Base-by-base conservation (phyloP, 352 stramenopile species). In the Globisporangium apiculatum region DNA sequence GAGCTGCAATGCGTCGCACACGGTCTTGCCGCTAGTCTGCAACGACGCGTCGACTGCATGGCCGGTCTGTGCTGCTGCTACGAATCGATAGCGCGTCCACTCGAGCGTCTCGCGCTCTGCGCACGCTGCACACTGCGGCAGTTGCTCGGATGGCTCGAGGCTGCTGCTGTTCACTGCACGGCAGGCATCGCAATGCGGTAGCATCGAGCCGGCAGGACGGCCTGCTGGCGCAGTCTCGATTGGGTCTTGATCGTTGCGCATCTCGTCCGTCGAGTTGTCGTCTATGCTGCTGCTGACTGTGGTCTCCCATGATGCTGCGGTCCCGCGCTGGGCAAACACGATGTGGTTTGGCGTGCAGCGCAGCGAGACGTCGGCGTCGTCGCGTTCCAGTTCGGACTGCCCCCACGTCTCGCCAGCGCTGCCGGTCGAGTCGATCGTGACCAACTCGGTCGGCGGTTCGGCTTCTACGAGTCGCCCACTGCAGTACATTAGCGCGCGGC, bases 331-430 rank as follows among this genome's bases (percentile, higher is more conserved):
- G 35, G 53, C 53, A 36, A 58, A 58, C 24, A 58, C 53, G 43
- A 58, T 36, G 53, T 58, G 53, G 24, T 58, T n/a, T 45, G 53
- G 53, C 53, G 53, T 58, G 35, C 53, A 58, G 15, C 53, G 53
- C 24, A 58, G 42, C 24, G 53, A 58, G 31, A 58, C 53, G 8
- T 37, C 24, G 41, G 31, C 49, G n/a, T 58, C 31, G 24, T 17
- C 18, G 18, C 7, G 12, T 31, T 4, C 42, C 12, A 37, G 5
- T 11, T 56, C 51, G 41, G 38, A 37, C 7, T 43, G 7, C 7
- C 40, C 3, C 52, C 52, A 50, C 2, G 38, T 41, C 24, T 50
- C 41, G 24, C 52, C 52, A 17, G 37, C 51, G 18, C 18, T 31
- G 24, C 40, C 52, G 12, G 41, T 31, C 11, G 40, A 58, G 31